phyloP scores from a whole-genome alignment of 2,329 filamentous ascomycete genomes.

The Fusarium multiceps region DNA sequence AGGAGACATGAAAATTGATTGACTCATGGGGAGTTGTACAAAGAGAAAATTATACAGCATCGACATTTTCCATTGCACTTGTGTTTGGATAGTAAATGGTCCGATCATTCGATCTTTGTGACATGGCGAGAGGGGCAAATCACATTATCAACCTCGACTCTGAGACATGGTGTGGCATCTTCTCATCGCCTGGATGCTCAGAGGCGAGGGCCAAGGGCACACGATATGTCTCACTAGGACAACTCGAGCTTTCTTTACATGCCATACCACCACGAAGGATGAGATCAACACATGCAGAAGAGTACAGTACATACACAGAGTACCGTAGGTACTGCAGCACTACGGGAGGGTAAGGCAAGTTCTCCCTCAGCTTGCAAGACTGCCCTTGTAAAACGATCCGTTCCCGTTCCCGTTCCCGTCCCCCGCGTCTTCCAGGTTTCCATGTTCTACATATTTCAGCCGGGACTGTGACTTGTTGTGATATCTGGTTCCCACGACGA shows the following conservation, averaged over 20 bases:
- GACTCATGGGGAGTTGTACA: conserved; percentile 8
- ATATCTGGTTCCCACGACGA: conserved; percentile 20
- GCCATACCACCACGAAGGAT: background rate
- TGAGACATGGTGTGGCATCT: conserved; percentile 35
- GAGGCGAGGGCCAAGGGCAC: conserved; percentile 4
- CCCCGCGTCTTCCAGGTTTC: conserved; percentile 29
- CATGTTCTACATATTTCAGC: conserved; percentile 4
- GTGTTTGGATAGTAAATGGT: conserved; percentile 4
- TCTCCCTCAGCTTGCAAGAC: conserved; percentile 19
- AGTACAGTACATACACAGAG: background rate
- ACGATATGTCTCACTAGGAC: conserved; percentile 24
- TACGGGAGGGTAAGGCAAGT: conserved; percentile 26
- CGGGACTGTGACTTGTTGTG: conserved; percentile 8
- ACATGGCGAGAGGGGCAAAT: conserved; percentile 38
- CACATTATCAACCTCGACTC: conserved; percentile 22
- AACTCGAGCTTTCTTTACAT: conserved; percentile 1
- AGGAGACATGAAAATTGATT: background rate
- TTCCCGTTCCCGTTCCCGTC: conserved; percentile 22
- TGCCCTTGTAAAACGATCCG: conserved; percentile 5
- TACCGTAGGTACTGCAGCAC: background rate
- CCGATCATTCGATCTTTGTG: conserved; percentile 41
- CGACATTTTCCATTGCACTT: background rate
- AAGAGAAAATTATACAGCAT: background rate
- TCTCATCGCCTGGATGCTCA: conserved; percentile 2
- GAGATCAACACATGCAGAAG: conserved; percentile 7